Percentiles rank a stretch among this genome's conserved stretches.
phyloP scores from a whole-genome alignment of 1,284 basidiomycete species.

The Cryptococcus sp. region DNA sequence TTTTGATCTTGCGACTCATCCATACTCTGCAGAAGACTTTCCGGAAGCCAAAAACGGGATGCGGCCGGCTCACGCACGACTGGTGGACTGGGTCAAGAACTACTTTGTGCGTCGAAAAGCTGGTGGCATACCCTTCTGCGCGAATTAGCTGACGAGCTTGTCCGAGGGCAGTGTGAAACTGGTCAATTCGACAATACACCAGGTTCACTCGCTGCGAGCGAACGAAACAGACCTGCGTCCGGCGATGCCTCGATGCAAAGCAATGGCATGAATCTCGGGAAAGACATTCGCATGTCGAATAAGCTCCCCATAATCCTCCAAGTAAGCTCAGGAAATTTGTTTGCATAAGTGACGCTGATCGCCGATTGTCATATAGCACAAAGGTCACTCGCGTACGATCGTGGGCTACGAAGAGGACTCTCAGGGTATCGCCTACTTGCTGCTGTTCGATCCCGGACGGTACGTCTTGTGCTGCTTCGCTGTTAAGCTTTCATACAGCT shows the following conservation, averaged over 20 bases:
- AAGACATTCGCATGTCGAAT: constrained; percentile 58
- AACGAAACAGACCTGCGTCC: too few relatives aligned
- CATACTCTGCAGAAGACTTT: constrained; percentile 41
- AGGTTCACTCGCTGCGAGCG: too few relatives aligned
- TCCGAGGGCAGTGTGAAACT: too few relatives aligned
- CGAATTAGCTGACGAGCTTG: too few relatives aligned
- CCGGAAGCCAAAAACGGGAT: constrained; percentile 32
- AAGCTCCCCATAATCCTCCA: constrained; percentile 75
- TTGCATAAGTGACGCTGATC: background rate
- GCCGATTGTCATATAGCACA: constrained; percentile 59
- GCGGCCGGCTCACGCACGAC: constrained; percentile 15
- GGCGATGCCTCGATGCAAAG: constrained; percentile 28
- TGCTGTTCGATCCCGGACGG: constrained; percentile 78
- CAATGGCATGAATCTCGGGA: constrained; percentile 21
- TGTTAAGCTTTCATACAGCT: background rate
- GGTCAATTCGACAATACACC: too few relatives aligned
- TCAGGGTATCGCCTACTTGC: constrained; percentile 63
- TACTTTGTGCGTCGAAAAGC: constrained; percentile 41
- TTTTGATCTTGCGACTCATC: background rate
- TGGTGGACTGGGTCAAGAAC: constrained; percentile 43
- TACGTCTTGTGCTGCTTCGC: constrained; percentile 46
- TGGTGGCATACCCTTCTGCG: constrained; percentile 2
- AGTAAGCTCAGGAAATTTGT: constrained; percentile 30
- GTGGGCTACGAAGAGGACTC: constrained; percentile 73
- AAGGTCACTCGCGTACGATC: constrained; percentile 80